phyloP scores from a whole-genome alignment of 495 filamentous ascomycete species.

The Cetradonia linearis region DNA sequence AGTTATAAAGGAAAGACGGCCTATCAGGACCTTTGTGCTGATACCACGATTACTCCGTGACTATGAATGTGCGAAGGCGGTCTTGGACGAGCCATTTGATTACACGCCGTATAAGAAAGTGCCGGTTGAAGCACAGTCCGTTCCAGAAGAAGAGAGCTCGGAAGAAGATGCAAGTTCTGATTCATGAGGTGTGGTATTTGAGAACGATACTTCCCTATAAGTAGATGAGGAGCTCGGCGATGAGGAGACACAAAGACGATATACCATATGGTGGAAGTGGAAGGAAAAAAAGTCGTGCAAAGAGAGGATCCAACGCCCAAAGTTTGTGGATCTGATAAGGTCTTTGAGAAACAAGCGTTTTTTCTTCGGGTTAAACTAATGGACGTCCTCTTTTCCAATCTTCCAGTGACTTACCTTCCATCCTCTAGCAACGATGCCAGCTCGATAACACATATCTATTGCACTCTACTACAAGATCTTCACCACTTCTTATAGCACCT shows the following conservation, averaged over 20 bases:
- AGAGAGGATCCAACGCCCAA: no score
- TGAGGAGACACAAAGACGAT: not conserved
- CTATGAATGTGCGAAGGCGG: not conserved
- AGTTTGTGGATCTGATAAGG: no score
- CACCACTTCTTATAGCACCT: not conserved
- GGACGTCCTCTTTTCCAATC: no score
- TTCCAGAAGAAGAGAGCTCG: not conserved
- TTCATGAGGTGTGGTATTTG: not conserved
- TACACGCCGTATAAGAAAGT: not conserved
- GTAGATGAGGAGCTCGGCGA: not conserved
- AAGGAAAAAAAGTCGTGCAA: not conserved
- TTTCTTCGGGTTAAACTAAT: no score
- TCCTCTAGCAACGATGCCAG: no score
- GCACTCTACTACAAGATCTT: not conserved
- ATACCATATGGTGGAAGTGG: not conserved
- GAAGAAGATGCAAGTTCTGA: not conserved
- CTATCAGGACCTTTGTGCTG: not conserved
- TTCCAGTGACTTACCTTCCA: no score
- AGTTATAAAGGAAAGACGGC: not conserved
- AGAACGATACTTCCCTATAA: not conserved
- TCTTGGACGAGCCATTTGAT: not conserved
- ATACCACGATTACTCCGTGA: not conserved
- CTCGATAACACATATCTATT: not conserved
- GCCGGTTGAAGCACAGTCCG: not conserved
- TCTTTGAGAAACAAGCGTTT: no score